Base-by-base conservation (phyloP, 2,329 filamentous ascomycete species). In the Ambrosiella beaveri region DNA sequence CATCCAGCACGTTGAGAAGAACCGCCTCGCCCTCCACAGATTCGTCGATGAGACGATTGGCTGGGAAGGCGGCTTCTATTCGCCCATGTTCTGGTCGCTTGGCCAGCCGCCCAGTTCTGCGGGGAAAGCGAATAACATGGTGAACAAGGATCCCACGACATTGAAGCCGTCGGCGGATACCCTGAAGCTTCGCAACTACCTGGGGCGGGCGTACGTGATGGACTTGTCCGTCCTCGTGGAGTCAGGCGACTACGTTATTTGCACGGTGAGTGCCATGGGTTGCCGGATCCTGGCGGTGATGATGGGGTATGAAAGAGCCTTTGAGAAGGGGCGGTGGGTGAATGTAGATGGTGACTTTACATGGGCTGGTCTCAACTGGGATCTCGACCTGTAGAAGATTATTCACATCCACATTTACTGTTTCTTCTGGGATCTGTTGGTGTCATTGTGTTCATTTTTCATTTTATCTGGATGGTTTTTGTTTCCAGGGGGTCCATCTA, bases 21-120 rank as follows among this genome's bases (percentile, higher is more conserved):
- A 79, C 61, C 70, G 70, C 27, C 70, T 71, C 9, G 71, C 76
- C 6, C 79, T 85, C 66, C 76, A 77, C 63, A 80, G 78, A 64
- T 87, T 86, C 66, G 76, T 86, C 40, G 86, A 89, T 60, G 84
- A 89, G 66, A 79, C 82, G 1, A 82, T 87, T 45, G 88, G 88
- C 37, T 94, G 88, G 88, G 88, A 94, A 67, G 88, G 88, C 15
- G 88, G 88, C 1, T 95, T 94, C 73, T 94, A 85, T 69, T 77
- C 79, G 12, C 78, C 81, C 64, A 83, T 93, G 70, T 94, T 94
- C 69, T 90, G 85, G 80, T 84, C 82, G 55, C 73, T 94, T 0
- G 88, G 86, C 3, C 67, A 71, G n/a, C 66, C 70, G 51, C 69
- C 62, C 59, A 74, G 68, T 65, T 69, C 66, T 13, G 65, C 67